These are phyloP conservation scores for Colletotrichum sp. DNA, from an alignment of 2,329 filamentous ascomycete species.

Conservation along the genomic window DNA sequence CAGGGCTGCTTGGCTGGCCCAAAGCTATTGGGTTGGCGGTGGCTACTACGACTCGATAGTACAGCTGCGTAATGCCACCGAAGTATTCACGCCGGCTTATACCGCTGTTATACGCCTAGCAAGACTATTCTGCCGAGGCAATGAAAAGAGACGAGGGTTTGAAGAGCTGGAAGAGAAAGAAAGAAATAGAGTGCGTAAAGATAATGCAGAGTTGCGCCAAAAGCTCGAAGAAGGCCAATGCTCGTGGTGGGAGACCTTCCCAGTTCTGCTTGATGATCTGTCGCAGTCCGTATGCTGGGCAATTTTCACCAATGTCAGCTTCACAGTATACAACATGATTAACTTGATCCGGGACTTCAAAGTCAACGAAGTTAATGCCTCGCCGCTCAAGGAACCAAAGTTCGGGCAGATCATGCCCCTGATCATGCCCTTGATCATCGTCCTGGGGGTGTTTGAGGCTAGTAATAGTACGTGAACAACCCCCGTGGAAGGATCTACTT, in stretches of 20 bases:
- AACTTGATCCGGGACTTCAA: not conserved
- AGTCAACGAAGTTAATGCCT: not conserved
- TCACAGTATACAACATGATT: not conserved
- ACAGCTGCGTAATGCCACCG: too few relatives aligned
- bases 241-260: not conserved
- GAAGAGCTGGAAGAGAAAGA: not conserved
- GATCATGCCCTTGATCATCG: not conserved
- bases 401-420: not conserved
- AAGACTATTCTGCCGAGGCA: too few relatives aligned
- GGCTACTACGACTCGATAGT: too few relatives aligned
- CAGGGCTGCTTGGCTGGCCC: too few relatives aligned
- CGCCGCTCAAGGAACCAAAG: not conserved
- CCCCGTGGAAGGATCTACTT: too few relatives aligned
- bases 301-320: not conserved
- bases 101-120: fast-evolving
- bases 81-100: too few relatives aligned
- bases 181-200: fast-evolving
- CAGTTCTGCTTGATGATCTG: not conserved
- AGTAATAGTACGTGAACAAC: not conserved
- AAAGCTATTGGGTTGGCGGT: fast-evolving
- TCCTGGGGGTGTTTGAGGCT: not conserved
- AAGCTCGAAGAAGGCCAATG: fast-evolving
- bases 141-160: fast-evolving
- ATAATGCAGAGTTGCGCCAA: not conserved
- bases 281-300: not conserved